A percentile compares a stretch with the other conserved stretches of the same genome.
Evolutionary conservation across 108 stramenopile genomes (phyloP).

Genomic region (Nitzschia sp.): DNA sequence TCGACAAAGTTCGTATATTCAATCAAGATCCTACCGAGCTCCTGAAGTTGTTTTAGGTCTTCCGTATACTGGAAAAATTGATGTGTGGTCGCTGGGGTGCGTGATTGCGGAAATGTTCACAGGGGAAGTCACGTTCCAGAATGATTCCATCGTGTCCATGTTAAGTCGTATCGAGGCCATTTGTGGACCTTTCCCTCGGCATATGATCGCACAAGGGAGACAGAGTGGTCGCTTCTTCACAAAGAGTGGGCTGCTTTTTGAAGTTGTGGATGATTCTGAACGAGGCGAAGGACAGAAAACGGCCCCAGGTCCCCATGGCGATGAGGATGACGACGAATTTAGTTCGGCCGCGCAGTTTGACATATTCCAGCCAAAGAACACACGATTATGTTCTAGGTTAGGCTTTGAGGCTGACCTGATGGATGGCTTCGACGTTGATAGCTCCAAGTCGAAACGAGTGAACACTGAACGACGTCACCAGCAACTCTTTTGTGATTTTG

Average conservation of each 20-base stretch:
- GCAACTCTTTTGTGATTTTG: constrained; percentile 83
- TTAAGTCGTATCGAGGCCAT: constrained; percentile 94
- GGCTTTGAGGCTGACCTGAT: constrained; percentile 73
- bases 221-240: constrained; percentile 91
- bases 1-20: constrained; percentile 94
- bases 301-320: constrained; percentile 20
- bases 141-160: constrained; percentile 91
- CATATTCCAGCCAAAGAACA: constrained; percentile 83
- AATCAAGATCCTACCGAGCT: constrained; percentile 95
- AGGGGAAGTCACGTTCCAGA: constrained; percentile 93
- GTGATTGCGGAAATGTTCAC: constrained; percentile 97
- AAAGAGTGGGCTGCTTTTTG: constrained; percentile 84
- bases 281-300: constrained; percentile 21
- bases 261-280: constrained; percentile 58
- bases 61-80: constrained; percentile 90
- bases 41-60: constrained; percentile 98
- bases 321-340: constrained; percentile 29
- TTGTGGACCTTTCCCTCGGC: constrained; percentile 89
- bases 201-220: constrained; percentile 86
- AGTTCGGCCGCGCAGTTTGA: constrained; percentile 39
- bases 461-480: constrained; percentile 51
- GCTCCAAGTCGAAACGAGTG: neutral
- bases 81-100: constrained; percentile 94
- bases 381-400: constrained; percentile 63
- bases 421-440: constrained; percentile 33